Percentiles rank a stretch among this genome's conserved stretches.
These are phyloP conservation scores for Phialophora verrucosa DNA, from an alignment of 2,329 filamentous ascomycete species.

Conservation along the genomic window DNA sequence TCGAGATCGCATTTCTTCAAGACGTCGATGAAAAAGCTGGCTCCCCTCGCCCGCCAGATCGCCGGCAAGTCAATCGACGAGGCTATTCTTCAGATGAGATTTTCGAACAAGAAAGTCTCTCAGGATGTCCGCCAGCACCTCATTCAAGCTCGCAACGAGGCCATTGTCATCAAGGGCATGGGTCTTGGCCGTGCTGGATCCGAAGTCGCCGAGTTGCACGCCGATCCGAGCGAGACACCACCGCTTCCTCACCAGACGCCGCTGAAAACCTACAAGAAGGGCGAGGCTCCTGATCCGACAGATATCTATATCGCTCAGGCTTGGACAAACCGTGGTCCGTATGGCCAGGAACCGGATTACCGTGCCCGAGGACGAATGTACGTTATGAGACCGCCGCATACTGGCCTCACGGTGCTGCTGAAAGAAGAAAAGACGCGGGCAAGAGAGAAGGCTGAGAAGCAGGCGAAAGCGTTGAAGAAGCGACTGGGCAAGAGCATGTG, in stretches of 20 bases:
- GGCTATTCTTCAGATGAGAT: constrained; percentile 91
- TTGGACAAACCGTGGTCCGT: constrained; percentile 83
- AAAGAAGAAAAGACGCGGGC: constrained; percentile 94
- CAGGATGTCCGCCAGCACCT: constrained; percentile 79
- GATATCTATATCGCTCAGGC: constrained; percentile 88
- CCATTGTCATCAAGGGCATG: constrained; percentile 83
- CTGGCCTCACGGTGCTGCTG: constrained; percentile 77
- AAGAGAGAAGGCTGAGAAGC: constrained; percentile 76
- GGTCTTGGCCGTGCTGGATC: constrained; percentile 58
- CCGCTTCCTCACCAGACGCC: constrained; percentile 38
- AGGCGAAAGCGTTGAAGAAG: constrained; percentile 77
- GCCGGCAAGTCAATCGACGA: constrained; percentile 92
- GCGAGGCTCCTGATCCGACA: constrained; percentile 73
- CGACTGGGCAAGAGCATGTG: constrained; percentile 74
- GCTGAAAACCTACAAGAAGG: constrained; percentile 73
- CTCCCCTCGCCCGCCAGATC: constrained; percentile 84
- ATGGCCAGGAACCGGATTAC: constrained; percentile 67
- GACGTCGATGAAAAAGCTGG: constrained; percentile 90
- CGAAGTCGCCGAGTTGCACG: constrained; percentile 7
- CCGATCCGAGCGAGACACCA: constrained; percentile 32
- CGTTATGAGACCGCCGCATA: constrained; percentile 71
- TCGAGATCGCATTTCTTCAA: constrained; percentile 74
- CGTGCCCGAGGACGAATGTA: constrained; percentile 77
- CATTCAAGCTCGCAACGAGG: constrained; percentile 79
- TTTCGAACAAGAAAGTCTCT: constrained; percentile 91